Percentiles rank a stretch among this genome's conserved stretches.
Conservation (phyloP, 768 basidiomycete genomes). For the Tricholoma saponaceum region DNA sequence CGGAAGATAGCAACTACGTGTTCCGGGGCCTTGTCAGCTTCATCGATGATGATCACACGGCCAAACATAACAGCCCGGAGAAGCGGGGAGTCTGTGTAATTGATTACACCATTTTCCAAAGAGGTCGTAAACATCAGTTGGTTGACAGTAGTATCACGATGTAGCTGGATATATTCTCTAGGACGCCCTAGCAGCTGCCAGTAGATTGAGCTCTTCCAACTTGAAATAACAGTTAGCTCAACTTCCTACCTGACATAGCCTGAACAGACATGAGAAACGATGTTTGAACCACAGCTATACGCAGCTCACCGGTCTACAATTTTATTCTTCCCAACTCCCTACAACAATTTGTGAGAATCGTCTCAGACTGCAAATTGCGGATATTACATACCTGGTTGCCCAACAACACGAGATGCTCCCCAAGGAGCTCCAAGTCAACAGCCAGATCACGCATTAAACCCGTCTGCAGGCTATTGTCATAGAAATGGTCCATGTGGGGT, state of each 20-base stretch:
- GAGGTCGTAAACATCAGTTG: slow-evolving; percentile 69
- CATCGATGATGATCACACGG: slow-evolving; percentile 66
- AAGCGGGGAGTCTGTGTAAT: slow-evolving; percentile 62
- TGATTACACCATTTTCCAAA: slow-evolving; percentile 52
- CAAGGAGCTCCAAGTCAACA: slow-evolving; percentile 55
- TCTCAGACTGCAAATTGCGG: neutral
- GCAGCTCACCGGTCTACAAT: slow-evolving; percentile 52
- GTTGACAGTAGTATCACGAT: slow-evolving; percentile 67
- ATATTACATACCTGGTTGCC: slow-evolving; percentile 54
- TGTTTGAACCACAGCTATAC: neutral
- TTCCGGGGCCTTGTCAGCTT: slow-evolving; percentile 71
- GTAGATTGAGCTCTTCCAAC: neutral
- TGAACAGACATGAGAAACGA: slow-evolving; percentile 14
- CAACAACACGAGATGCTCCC: slow-evolving; percentile 61
- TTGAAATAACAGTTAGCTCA: neutral
- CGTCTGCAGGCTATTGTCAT: slow-evolving; percentile 66
- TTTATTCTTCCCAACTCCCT: slow-evolving; percentile 74
- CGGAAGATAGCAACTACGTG: slow-evolving; percentile 71
- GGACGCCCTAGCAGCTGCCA: slow-evolving; percentile 55
- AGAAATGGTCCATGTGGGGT: slow-evolving; percentile 68
- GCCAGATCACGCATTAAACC: slow-evolving; percentile 64
- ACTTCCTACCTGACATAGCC: slow-evolving; percentile 51
- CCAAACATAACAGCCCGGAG: slow-evolving; percentile 58
- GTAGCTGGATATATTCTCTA: slow-evolving; percentile 66
- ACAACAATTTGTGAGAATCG: neutral